A percentile compares a stretch with the other conserved stretches of the same genome.
These are phyloP conservation scores for Trypanosoma conorhini DNA, from an alignment of 208 protist species.

Conservation along the genomic window DNA sequence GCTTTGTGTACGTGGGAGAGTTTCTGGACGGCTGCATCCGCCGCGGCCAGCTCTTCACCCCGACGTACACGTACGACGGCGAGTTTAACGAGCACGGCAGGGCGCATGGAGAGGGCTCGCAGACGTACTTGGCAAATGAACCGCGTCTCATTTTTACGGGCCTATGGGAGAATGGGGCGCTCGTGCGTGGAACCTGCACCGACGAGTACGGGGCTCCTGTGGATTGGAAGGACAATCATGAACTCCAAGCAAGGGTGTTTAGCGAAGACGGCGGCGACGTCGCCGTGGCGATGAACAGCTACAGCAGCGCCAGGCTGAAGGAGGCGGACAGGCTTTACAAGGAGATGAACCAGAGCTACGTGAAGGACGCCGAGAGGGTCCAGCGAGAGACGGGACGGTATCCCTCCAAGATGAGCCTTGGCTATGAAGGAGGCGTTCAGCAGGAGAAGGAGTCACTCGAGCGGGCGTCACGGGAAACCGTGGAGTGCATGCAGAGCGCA, in stretches of 20 bases:
- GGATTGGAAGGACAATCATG: conserved; percentile 89
- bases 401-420: conserved; percentile 82
- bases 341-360: conserved; percentile 80
- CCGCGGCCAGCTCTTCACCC: conserved; percentile 84
- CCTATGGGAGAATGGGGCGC: conserved; percentile 81
- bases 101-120: conserved; percentile 82
- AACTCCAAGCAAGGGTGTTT: conserved; percentile 71
- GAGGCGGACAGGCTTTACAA: conserved; percentile 69
- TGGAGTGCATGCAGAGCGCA: conserved; percentile 50
- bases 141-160: conserved; percentile 85
- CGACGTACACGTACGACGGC: conserved; percentile 91
- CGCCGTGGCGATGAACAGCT: conserved; percentile 80
- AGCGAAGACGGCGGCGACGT: conserved; percentile 54
- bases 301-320: conserved; percentile 68
- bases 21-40: conserved; percentile 84
- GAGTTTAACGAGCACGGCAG: conserved; percentile 89
- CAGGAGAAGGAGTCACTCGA: conserved; percentile 54
- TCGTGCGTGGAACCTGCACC: conserved; percentile 77
- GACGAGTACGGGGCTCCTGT: conserved; percentile 89
- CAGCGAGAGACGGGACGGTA: conserved; percentile 45
- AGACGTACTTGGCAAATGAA: conserved; percentile 87
- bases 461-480: conserved; percentile 41
- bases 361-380: conserved; percentile 64
- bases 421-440: conserved; percentile 79
- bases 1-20: conserved; percentile 89